phyloP scores from a whole-genome alignment of 768 basidiomycete species.

The Lentinus brumalis region DNA sequence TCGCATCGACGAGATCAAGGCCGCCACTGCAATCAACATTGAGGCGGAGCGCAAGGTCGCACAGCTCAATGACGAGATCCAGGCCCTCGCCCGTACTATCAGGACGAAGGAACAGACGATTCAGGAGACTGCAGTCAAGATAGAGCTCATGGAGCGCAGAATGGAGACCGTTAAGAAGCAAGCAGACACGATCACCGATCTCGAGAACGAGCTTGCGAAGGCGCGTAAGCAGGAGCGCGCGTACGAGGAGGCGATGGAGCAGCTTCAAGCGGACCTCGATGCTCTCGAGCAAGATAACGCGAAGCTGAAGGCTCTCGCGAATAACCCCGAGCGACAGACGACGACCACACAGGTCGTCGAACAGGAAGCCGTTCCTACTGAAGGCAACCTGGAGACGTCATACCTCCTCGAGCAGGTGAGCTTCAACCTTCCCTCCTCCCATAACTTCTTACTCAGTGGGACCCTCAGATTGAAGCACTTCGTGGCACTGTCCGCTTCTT shows the following conservation, averaged over 20 bases:
- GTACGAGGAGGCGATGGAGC: conserved; percentile 93
- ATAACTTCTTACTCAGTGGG: conserved; percentile 10
- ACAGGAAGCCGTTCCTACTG: conserved; percentile 63
- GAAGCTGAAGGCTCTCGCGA: conserved; percentile 71
- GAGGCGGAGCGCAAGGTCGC: conserved; percentile 90
- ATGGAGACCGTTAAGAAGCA: conserved; percentile 92
- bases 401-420: conserved; percentile 84
- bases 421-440: neutral
- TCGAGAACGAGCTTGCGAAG: conserved; percentile 80
- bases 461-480: conserved; percentile 80
- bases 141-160: conserved; percentile 92
- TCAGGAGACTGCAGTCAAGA: conserved; percentile 89
- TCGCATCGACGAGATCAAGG: conserved; percentile 81
- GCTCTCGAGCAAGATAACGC: conserved; percentile 84
- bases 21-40: conserved; percentile 79
- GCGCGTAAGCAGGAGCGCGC: conserved; percentile 85
- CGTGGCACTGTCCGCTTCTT: conserved; percentile 90
- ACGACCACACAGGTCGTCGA: conserved; percentile 55
- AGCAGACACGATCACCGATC: conserved; percentile 76
- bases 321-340: conserved; percentile 68
- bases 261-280: conserved; percentile 88
- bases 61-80: conserved; percentile 87
- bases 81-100: conserved; percentile 80
- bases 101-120: conserved; percentile 88
- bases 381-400: conserved; percentile 84